Evolutionary conservation across 306 rosid species (phyloP).

Genomic region (Albizia julibrissin): DNA sequence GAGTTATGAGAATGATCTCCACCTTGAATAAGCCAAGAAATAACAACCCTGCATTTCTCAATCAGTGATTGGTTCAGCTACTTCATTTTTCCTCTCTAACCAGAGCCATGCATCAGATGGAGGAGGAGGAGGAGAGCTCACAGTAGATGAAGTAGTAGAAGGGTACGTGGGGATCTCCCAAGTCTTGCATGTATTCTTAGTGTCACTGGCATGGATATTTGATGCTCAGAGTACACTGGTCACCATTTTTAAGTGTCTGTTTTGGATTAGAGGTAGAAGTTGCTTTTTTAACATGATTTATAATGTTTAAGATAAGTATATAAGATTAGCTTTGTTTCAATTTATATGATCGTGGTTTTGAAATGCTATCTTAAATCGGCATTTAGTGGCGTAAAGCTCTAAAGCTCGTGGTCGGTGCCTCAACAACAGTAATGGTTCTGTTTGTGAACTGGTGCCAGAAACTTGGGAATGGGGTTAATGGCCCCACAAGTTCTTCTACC

Average conservation of each 20-base stretch:
- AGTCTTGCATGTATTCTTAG: constrained; percentile 34
- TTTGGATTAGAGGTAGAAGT: no score
- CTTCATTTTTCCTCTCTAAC: not conserved
- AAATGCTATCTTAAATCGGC: no score
- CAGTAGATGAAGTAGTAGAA: constrained; percentile 42
- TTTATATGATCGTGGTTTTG: no score
- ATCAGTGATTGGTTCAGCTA: not conserved
- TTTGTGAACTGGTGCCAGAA: constrained; percentile 30
- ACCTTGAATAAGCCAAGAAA: not conserved
- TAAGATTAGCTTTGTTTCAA: no score
- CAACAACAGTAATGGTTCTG: constrained; percentile 25
- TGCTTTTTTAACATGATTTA: no score
- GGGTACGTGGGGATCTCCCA: constrained; percentile 41
- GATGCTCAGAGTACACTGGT: constrained; percentile 40
- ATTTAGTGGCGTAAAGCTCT: constrained; percentile 13
- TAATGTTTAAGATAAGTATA: no score
- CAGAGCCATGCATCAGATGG: constrained; percentile 24
- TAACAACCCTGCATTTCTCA: not conserved
- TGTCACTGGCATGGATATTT: constrained; percentile 46
- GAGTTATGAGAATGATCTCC: no score
- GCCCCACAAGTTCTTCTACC: constrained; percentile 32
- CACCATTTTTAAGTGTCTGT: constrained; percentile 9
- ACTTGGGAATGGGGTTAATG: constrained; percentile 47
- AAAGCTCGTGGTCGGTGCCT: constrained; percentile 12
- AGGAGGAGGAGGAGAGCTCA: no score